Evolutionary conservation across 306 rosid genomes (phyloP), one percentile per base, ranked within the genome.

Genomic region (Fragaria ananassa): DNA sequence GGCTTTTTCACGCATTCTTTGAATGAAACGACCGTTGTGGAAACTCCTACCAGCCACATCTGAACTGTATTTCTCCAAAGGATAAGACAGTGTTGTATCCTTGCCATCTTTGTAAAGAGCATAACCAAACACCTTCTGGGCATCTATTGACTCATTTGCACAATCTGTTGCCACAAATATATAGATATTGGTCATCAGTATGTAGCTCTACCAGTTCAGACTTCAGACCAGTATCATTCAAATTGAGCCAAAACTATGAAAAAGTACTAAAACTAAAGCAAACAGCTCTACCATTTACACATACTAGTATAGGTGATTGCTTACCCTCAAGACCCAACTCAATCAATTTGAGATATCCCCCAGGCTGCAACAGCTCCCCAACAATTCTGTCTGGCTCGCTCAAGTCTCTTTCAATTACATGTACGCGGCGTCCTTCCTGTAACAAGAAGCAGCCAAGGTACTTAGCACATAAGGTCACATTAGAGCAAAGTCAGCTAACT

Each of bases 11-110:
- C 91, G 51, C 86, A 83, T 76, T 78, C 82, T 83, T 51, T 87
- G 93, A 14, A 87, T 82, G 86, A 87, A 87, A 71, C 85, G 85
- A 2, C 93, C 91, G 61, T 85, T 80, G 68, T 89, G 89, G 79
- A 89, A 89, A 76, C 91, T 78, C 69, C 81, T 87, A 25, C 93
- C 93, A 34, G 88, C 82, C 19, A 89, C 71, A 78, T 85, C 83
- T 35, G 87, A 60, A 63, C 35, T 31, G 61, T 81, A 89, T 0
- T 77, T 78, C 44, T 85, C 79, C 76, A 83, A 78, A 6, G 91
- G 91, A 75, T 87, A 89, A 27, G 93, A 34, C 1, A 85, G 58
- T 62, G 64, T 83, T 62, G 85, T 70, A 73, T 81, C 76, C 74
- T 72, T 89, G 4, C 91, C 91, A 78, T 87, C 91, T 73, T 85